Evolutionary conservation across 116 monocot genomes (phyloP).

Genomic region (Thalassia testudinum): DNA sequence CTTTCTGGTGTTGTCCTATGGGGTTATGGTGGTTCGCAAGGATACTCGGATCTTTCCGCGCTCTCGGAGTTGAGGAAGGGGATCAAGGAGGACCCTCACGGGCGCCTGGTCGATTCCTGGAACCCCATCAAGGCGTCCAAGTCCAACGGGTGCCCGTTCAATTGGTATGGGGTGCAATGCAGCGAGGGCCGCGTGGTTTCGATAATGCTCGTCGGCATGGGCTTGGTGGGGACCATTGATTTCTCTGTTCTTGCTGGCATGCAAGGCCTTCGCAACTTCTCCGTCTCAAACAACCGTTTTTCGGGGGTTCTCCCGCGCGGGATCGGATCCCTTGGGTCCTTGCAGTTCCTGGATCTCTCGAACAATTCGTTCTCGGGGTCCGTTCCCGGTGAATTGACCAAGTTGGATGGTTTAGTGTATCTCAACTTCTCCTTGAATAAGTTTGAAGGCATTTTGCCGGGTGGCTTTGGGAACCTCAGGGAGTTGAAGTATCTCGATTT

Average conservation of each 20-base stretch:
- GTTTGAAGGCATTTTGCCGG: conserved; percentile 31
- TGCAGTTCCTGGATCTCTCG: conserved; percentile 43
- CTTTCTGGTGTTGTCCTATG: neutral
- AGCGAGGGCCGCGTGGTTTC: conserved; percentile 25
- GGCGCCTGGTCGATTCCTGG: conserved; percentile 32
- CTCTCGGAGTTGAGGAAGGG: conserved; percentile 60
- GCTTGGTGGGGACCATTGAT: conserved; percentile 35
- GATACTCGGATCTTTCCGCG: conserved; percentile 36
- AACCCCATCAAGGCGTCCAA: conserved; percentile 7
- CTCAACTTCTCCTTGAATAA: conserved; percentile 50
- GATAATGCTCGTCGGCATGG: conserved; percentile 29
- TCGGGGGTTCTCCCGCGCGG: conserved; percentile 24
- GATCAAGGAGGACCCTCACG: conserved; percentile 21
- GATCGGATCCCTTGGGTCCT: conserved; percentile 19
- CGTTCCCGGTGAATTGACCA: conserved; percentile 32
- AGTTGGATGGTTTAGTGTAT: conserved; percentile 23
- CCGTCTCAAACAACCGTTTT: conserved; percentile 45
- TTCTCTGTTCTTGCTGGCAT: conserved; percentile 31
- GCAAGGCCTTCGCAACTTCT: conserved; percentile 41
- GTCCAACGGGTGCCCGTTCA: conserved; percentile 32
- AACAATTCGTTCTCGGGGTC: conserved; percentile 33
- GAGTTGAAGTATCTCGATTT: conserved; percentile 52
- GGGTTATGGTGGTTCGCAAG: conserved; percentile 6
- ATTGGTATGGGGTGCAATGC: conserved; percentile 63
- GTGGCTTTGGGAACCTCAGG: conserved; percentile 31